Conservation (phyloP, 78 protist species). For the Creolimax fragrantissima region DNA sequence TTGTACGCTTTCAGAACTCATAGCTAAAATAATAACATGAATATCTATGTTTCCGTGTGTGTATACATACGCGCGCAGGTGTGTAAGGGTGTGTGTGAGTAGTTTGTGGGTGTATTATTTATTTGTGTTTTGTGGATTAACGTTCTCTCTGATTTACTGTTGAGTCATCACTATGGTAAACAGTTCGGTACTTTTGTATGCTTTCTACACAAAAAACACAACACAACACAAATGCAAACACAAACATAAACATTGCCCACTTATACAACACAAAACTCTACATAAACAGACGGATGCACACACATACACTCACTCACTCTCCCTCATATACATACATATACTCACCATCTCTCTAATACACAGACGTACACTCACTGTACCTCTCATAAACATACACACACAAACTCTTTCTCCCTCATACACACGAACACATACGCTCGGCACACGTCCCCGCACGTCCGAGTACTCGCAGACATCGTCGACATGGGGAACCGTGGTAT, state of each 20-base stretch:
- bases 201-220: neutral
- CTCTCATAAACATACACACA: too few relatives aligned
- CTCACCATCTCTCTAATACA: neutral
- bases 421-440: neutral
- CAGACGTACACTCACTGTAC: neutral
- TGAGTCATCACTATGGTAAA: neutral
- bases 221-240: neutral
- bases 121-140: neutral
- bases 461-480: neutral
- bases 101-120: neutral
- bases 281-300: neutral
- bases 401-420: neutral
- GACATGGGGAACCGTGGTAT: constrained; percentile 30
- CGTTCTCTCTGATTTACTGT: neutral
- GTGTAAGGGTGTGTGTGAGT: neutral
- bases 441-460: neutral
- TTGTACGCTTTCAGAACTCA: too few relatives aligned
- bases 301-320: too few relatives aligned
- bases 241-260: neutral
- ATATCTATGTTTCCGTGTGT: too few relatives aligned
- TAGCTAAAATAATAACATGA: too few relatives aligned
- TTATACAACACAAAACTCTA: neutral
- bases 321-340: neutral
- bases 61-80: neutral
- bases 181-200: neutral